Percentiles rank a stretch among this genome's conserved stretches.
phyloP scores from a whole-genome alignment of 2,329 filamentous ascomycete species.

The Mycosphaerelloides madeirae region DNA sequence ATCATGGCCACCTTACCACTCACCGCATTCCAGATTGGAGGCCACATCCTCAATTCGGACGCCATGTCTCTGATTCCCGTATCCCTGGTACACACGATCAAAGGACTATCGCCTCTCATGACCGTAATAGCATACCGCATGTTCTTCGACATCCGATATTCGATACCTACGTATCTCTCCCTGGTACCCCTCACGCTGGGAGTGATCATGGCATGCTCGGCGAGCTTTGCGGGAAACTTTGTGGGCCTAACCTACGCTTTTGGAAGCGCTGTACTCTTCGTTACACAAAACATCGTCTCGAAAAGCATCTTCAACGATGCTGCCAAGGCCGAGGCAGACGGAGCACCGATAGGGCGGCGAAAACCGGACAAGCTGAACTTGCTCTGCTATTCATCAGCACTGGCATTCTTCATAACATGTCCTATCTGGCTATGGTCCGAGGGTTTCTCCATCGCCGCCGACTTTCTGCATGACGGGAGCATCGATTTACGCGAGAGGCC shows the following conservation, averaged over 20 bases:
- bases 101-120: constrained; percentile 91
- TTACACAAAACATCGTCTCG: constrained; percentile 97
- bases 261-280: constrained; percentile 86
- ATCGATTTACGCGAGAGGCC: constrained; percentile 73
- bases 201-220: constrained; percentile 94
- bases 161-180: constrained; percentile 75
- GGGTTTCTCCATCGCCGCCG: constrained; percentile 69
- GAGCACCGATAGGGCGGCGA: constrained; percentile 56
- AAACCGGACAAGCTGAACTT: constrained; percentile 97
- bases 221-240: constrained; percentile 83
- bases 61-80: constrained; percentile 94
- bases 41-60: constrained; percentile 88
- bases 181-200: constrained; percentile 76
- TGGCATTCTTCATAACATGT: constrained; percentile 81
- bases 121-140: constrained; percentile 90
- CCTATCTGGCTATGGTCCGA: constrained; percentile 94
- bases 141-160: constrained; percentile 84
- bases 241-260: constrained; percentile 87
- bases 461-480: constrained; percentile 76
- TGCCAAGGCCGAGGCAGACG: constrained; percentile 73
- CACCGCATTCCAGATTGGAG: constrained; percentile 86
- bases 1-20: constrained; percentile 85
- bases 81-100: constrained; percentile 96
- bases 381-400: constrained; percentile 90
- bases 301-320: constrained; percentile 97